Conservation (phyloP, 179 eudicot genomes). For the Amaranthus tricolor region DNA sequence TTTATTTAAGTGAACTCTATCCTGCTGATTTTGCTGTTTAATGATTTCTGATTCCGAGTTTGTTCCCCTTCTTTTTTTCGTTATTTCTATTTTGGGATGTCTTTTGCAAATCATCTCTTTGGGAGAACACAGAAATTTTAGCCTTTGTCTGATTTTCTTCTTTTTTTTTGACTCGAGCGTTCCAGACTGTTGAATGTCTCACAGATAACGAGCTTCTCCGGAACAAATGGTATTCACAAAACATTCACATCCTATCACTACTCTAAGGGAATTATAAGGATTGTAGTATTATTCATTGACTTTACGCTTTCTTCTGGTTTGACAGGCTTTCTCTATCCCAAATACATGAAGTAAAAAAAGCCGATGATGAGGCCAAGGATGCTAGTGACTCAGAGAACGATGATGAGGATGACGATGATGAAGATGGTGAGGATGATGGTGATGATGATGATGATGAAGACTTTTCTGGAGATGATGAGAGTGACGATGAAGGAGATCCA, state of each 20-base stretch:
- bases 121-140: not conserved
- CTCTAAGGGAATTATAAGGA: not conserved
- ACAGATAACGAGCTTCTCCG: constrained; percentile 18
- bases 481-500: constrained; percentile 39
- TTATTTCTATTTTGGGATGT: not conserved
- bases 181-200: constrained; percentile 23
- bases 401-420: constrained; percentile 40
- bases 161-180: not conserved
- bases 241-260: not conserved
- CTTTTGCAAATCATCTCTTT: not conserved
- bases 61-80: not conserved
- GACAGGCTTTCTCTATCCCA: constrained; percentile 48
- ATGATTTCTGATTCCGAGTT: not conserved
- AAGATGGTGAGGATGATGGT: constrained; percentile 33
- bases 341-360: constrained; percentile 23
- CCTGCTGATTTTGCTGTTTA: not conserved
- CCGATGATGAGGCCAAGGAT: constrained; percentile 47
- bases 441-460: constrained; percentile 41
- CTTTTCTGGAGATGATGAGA: constrained; percentile 41
- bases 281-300: not conserved
- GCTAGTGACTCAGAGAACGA: constrained; percentile 40
- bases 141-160: constrained; percentile 8
- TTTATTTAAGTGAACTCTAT: too few species aligned
- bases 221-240: constrained; percentile 28
- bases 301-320: not conserved